Percentiles rank a stretch among this genome's conserved stretches.
phyloP scores from a whole-genome alignment of 176 grass and related monocot genomes.

The Oryza rufipogon region DNA sequence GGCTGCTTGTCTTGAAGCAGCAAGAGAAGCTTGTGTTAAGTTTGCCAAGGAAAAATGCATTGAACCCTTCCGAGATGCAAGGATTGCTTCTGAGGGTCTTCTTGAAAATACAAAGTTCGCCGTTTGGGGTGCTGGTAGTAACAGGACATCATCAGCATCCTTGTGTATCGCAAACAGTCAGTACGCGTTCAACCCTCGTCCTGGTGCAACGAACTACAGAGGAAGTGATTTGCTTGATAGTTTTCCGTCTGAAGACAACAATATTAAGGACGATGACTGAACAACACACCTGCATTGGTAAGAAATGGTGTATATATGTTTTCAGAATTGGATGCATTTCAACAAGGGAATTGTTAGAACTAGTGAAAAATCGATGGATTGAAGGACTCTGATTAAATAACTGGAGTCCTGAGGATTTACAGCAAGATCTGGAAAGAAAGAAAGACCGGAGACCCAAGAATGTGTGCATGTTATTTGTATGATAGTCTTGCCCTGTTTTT shows the following conservation, averaged over 20 bases:
- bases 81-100: slow-evolving; percentile 45
- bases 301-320: background rate
- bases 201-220: slow-evolving; percentile 44
- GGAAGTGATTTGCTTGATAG: slow-evolving; percentile 56
- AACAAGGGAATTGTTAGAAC: background rate
- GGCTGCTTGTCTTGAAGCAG: slow-evolving; percentile 50
- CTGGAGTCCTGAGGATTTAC: background rate
- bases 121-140: slow-evolving; percentile 24
- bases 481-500: background rate
- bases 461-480: background rate
- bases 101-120: slow-evolving; percentile 49
- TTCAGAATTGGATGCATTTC: background rate
- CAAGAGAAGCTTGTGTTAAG: slow-evolving; percentile 65
- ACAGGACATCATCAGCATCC: background rate
- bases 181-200: background rate
- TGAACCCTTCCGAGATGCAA: slow-evolving; percentile 69
- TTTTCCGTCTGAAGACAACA: slow-evolving; percentile 20
- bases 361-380: background rate
- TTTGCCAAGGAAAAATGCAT: slow-evolving; percentile 72
- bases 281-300: background rate
- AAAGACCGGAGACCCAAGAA: background rate
- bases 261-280: slow-evolving; percentile 12
- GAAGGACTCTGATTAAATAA: background rate
- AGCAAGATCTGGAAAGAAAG: background rate
- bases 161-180: background rate